A percentile compares a stretch with the other conserved stretches of the same genome.
phyloP scores from a whole-genome alignment of 257 asterid genomes.

The Lantana camara region DNA sequence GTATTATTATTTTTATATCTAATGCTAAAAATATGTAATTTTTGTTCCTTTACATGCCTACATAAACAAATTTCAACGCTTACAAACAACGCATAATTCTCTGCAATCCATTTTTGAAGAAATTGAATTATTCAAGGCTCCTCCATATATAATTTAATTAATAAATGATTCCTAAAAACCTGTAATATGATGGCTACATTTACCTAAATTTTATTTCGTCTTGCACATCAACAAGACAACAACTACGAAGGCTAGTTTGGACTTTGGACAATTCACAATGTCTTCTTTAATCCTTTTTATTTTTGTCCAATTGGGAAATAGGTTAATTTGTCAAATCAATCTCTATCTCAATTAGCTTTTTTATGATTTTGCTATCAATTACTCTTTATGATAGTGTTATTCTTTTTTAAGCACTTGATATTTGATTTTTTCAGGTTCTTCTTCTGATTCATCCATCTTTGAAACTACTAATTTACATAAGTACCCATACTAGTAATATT shows the following conservation, averaged over 20 bases:
- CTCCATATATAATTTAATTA: too few relatives aligned
- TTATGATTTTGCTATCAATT: neutral
- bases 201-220: neutral
- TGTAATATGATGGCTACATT: slow-evolving; percentile 11
- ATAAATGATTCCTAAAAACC: neutral
- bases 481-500: too few relatives aligned
- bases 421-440: too few relatives aligned
- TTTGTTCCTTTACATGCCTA: neutral
- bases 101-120: neutral
- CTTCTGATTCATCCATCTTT: too few relatives aligned
- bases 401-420: too few relatives aligned
- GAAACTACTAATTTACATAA: too few relatives aligned
- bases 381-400: too few relatives aligned
- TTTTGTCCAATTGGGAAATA: neutral
- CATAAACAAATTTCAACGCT: neutral
- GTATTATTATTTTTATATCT: neutral
- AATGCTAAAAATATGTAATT: neutral
- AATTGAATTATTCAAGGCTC: neutral
- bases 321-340: neutral
- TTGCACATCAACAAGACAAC: too few relatives aligned
- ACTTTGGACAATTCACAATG: too few relatives aligned
- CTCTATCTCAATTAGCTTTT: neutral
- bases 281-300: neutral
- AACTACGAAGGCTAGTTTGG: too few relatives aligned
- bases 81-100: neutral